Evolutionary conservation across 345 rosid species (phyloP).

Genomic region (thale cress (Arabidopsis thaliana)): DNA sequence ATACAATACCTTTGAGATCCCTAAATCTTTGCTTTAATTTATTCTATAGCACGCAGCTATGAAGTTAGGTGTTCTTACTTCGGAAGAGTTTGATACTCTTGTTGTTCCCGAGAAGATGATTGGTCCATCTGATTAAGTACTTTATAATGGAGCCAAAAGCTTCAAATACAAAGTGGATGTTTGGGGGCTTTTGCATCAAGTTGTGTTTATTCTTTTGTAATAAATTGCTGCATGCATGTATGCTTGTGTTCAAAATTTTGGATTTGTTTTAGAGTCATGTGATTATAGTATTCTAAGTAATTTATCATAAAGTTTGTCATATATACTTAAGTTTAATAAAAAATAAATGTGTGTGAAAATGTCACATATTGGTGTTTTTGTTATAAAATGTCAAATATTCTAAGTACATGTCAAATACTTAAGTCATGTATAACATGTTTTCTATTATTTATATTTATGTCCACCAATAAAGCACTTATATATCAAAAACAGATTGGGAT

Average conservation of each 20-base stretch:
- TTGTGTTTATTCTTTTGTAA: not conserved
- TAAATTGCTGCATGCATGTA: not conserved
- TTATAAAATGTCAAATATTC: too few species aligned
- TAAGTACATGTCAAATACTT: too few species aligned
- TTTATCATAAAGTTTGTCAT: not conserved
- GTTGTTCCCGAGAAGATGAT: constrained; percentile 94
- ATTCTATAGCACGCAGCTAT: constrained; percentile 69
- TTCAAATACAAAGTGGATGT: not conserved
- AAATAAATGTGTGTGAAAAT: not conserved
- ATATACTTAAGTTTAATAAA: not conserved
- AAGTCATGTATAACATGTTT: too few species aligned
- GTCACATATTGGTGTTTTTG: not conserved
- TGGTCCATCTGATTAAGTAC: constrained; percentile 64
- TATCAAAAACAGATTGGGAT: too few species aligned
- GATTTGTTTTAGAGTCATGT: not conserved
- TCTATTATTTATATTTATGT: too few species aligned
- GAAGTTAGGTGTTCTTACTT: constrained; percentile 65
- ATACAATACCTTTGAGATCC: not conserved
- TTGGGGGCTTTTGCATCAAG: not conserved
- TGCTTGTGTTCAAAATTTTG: not conserved
- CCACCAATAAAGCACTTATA: too few species aligned
- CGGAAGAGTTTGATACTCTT: constrained; percentile 79
- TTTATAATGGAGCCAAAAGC: constrained; percentile 1
- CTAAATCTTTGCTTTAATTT: constrained; percentile 4
- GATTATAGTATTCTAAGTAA: not conserved